These are phyloP conservation scores for Hypoxylon rickii DNA, from an alignment of 495 filamentous ascomycete species.

Conservation along the genomic window DNA sequence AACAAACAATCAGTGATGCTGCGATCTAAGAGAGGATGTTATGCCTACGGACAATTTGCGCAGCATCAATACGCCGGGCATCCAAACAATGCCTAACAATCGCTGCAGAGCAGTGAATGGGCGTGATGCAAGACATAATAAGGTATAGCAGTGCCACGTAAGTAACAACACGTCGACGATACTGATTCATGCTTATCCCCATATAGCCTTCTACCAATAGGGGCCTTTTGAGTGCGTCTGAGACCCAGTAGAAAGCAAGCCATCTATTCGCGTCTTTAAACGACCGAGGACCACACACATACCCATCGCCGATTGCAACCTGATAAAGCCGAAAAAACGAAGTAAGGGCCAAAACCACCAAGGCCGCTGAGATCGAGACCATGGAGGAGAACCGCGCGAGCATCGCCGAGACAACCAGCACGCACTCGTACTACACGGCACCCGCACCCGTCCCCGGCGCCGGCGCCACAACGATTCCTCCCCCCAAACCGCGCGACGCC, in stretches of 20 bases:
- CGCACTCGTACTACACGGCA: background rate
- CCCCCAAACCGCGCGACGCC: background rate
- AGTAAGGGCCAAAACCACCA: background rate
- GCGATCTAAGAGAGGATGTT: background rate
- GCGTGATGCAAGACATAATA: background rate
- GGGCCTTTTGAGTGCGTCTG: background rate
- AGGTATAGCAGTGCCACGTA: constrained; percentile 23
- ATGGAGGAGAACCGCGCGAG: constrained; percentile 3
- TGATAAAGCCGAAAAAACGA: background rate
- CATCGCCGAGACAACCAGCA: background rate
- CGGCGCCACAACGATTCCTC: background rate
- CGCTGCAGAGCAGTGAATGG: constrained; percentile 6
- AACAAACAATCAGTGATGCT: background rate
- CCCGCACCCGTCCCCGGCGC: background rate
- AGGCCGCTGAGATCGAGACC: background rate
- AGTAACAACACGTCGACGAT: constrained; percentile 19
- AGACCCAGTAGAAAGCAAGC: constrained; percentile 3
- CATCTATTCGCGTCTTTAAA: constrained; percentile 13
- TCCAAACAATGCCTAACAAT: background rate
- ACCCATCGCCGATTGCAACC: background rate
- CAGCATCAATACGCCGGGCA: no score
- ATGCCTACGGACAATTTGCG: no score
- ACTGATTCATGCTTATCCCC: constrained; percentile 19
- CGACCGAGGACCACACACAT: background rate
- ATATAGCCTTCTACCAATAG: constrained; percentile 16